A percentile compares a stretch with the other conserved stretches of the same genome.
Conservation (phyloP, 805 yeast species). For the Starmerella floricola region DNA sequence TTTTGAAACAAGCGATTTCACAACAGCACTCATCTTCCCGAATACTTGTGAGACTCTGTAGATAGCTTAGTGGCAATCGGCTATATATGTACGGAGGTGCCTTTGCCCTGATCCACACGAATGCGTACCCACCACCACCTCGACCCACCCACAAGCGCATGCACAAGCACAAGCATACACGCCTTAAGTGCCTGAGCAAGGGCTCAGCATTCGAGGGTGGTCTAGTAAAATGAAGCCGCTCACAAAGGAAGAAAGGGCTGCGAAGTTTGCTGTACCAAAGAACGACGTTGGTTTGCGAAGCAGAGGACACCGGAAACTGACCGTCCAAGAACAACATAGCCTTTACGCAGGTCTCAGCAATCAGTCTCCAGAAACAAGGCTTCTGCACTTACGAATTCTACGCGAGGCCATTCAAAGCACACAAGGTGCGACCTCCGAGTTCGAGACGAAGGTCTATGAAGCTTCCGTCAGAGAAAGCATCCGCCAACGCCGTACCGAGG, state of each 20-base stretch:
- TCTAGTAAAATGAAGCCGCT: too few relatives aligned
- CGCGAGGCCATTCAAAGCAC: slow-evolving; percentile 13
- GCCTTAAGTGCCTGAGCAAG: too few relatives aligned
- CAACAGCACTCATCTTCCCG: slow-evolving; percentile 3
- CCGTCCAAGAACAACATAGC: slow-evolving; percentile 6
- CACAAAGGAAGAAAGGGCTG: slow-evolving; percentile 11
- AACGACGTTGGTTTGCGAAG: slow-evolving; percentile 8
- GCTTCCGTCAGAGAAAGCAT: slow-evolving; percentile 8
- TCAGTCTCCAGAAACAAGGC: neutral
- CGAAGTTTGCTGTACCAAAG: slow-evolving; percentile 7
- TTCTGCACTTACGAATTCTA: slow-evolving; percentile 8
- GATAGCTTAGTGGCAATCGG: too few relatives aligned
- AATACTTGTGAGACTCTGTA: too few relatives aligned
- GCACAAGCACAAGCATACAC: neutral
- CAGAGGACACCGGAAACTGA: slow-evolving; percentile 11
- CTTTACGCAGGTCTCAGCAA: slow-evolving; percentile 2
- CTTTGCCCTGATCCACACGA: neutral
- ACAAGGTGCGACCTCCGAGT: too few relatives aligned
- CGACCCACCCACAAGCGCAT: neutral
- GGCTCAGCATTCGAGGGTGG: too few relatives aligned
- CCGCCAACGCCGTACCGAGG: neutral
- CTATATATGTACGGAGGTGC: neutral
- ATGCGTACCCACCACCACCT: neutral
- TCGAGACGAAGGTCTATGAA: slow-evolving; percentile 8
- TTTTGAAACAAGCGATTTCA: slow-evolving; percentile 7